These are phyloP conservation scores for Zymoseptoria crescenta DNA, from an alignment of 2,329 filamentous ascomycete species.

Conservation along the genomic window DNA sequence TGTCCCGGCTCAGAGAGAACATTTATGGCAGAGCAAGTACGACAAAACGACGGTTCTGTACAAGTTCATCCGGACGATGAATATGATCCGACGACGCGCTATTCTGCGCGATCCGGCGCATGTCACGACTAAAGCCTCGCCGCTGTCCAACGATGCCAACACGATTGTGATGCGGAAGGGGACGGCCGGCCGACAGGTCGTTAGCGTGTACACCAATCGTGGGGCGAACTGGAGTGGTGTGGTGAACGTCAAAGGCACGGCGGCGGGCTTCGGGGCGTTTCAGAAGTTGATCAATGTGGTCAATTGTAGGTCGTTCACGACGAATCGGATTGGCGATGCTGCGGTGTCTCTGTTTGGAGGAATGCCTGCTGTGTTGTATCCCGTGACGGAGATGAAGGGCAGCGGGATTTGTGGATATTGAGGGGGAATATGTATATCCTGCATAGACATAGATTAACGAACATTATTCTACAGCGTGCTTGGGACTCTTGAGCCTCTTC, in stretches of 20 bases:
- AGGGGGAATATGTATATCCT: neutral
- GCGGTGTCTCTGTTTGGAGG: slow-evolving; percentile 10
- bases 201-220: slow-evolving; percentile 27
- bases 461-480: neutral
- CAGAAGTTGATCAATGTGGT: slow-evolving; percentile 34
- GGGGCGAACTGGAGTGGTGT: slow-evolving; percentile 19
- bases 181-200: slow-evolving; percentile 27
- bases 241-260: slow-evolving; percentile 23
- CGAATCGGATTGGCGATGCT: slow-evolving; percentile 39
- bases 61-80: slow-evolving; percentile 37
- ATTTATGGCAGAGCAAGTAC: slow-evolving; percentile 32
- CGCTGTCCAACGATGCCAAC: slow-evolving; percentile 32
- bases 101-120: slow-evolving; percentile 33
- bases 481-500: neutral
- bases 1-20: slow-evolving; percentile 31
- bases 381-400: slow-evolving; percentile 6
- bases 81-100: slow-evolving; percentile 42
- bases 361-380: slow-evolving; percentile 11
- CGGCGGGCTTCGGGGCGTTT: slow-evolving; percentile 20
- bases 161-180: slow-evolving; percentile 41
- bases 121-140: slow-evolving; percentile 32
- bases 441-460: neutral
- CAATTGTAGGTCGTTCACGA: slow-evolving; percentile 37
- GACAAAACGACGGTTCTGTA: slow-evolving; percentile 32
- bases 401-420: slow-evolving; percentile 16